Evolutionary conservation across 140 eudicot species (phyloP), one percentile per base, ranked within the genome.

Genomic region (Flaveria floridana): DNA sequence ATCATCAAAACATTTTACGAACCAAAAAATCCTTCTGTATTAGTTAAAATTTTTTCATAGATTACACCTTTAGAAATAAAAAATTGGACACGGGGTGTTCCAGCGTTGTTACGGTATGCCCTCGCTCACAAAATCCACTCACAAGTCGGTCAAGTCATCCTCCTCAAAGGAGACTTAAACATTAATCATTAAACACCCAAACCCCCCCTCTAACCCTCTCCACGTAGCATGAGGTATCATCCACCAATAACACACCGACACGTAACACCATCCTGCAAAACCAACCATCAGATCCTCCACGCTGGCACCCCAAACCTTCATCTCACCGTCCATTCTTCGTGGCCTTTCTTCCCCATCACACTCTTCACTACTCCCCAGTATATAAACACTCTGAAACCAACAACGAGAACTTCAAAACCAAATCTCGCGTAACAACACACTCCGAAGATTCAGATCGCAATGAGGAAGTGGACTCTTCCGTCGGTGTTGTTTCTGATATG

Each of bases 391-490:
- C 76, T 62, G 39, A 61, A 75, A 21, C 67, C 67, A 80, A 18
- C 37, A 42, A 64, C 50, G 20, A 47, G 20, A 71, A 75, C 65
- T 67, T 72, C 71, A 59, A 73, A 67, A 19, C 65, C 71, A 81
- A 79, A 77, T 68, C 71, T 46, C 55, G 34, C 56, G 44, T 62
- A 68, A 68, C 41, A 71, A 21, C 65, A 75, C 71, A 63, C 8
- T 37, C 59, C 50, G 14, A 72, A 71, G 37, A 55, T 34, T 34
- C 41, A 13, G 56, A 79, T 81, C 89, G 84, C 89, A 72, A 94
- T 94, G 99, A 88, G 88, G 86, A 94, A 88, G 95, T 94, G 97
- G 91, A 90, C 99, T 87, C 46, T 88, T 76, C 86, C 97, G 20
- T 85, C 94, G 80, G 87, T 84, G 18, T 74, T 94, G 78, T 87